These are phyloP conservation scores for Cryphonectria radicalis DNA, from an alignment of 2,329 filamentous ascomycete genomes.

Conservation along the genomic window DNA sequence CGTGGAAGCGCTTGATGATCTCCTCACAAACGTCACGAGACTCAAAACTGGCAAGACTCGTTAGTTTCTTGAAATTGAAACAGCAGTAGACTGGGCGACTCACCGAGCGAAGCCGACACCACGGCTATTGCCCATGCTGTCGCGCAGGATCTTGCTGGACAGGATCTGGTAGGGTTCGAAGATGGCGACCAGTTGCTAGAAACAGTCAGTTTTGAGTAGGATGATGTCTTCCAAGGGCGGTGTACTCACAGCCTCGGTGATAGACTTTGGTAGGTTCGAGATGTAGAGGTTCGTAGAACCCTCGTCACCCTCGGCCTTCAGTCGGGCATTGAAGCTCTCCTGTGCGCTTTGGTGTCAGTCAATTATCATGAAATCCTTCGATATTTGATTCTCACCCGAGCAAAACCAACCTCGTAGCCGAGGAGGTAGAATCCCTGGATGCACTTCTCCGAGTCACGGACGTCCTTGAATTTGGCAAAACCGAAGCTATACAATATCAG, in stretches of 20 bases:
- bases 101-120: constrained; percentile 97
- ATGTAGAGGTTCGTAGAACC: constrained; percentile 95
- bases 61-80: constrained; percentile 33
- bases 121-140: constrained; percentile 88
- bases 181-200: constrained; percentile 74
- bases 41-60: constrained; percentile 71
- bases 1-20: constrained; percentile 86
- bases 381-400: constrained; percentile 64
- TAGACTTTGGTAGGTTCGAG: constrained; percentile 89
- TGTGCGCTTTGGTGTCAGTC: constrained; percentile 41
- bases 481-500: constrained; percentile 72
- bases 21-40: constrained; percentile 86
- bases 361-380: background rate
- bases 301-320: constrained; percentile 93
- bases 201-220: constrained; percentile 31
- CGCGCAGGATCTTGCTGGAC: constrained; percentile 93
- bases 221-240: constrained; percentile 11
- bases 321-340: constrained; percentile 97
- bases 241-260: constrained; percentile 81
- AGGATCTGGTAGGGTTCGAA: constrained; percentile 82
- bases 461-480: constrained; percentile 92
- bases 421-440: constrained; percentile 94
- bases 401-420: constrained; percentile 97
- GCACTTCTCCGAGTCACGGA: constrained; percentile 89
- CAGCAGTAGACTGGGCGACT: constrained; percentile 36